phyloP scores from a whole-genome alignment of 2,329 filamentous ascomycete species.

The Corniculantispora saksenae region DNA sequence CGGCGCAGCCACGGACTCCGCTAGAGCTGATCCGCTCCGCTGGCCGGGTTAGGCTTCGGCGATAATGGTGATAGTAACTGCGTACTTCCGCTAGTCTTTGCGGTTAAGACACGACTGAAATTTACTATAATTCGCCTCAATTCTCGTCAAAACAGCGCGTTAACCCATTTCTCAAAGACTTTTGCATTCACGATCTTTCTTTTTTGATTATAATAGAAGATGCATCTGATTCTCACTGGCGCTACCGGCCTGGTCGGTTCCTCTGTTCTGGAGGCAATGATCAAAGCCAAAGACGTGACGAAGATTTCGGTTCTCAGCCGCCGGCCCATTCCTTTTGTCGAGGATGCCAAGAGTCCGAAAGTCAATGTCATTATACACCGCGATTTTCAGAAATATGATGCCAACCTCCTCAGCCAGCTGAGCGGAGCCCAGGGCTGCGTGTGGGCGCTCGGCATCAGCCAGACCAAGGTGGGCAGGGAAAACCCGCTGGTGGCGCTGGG shows the following conservation, averaged over 20 bases:
- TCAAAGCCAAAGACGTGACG: constrained; percentile 54
- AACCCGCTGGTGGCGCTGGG: constrained; percentile 64
- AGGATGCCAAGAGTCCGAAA: constrained; percentile 57
- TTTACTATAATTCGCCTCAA: background rate
- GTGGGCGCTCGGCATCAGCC: constrained; percentile 71
- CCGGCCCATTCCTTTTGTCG: constrained; percentile 63
- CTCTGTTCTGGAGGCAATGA: constrained; percentile 61
- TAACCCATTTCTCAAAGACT: background rate
- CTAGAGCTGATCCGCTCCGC: background rate
- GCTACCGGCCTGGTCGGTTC: constrained; percentile 68
- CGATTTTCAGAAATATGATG: constrained; percentile 64
- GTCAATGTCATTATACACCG: constrained; percentile 67
- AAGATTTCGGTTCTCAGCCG: constrained; percentile 70
- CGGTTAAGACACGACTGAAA: background rate
- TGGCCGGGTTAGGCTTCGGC: background rate
- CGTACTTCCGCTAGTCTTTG: background rate
- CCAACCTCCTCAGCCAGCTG: constrained; percentile 58
- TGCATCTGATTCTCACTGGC: constrained; percentile 69
- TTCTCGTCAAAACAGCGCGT: background rate
- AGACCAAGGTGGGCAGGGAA: constrained; percentile 60
- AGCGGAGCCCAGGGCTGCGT: constrained; percentile 67
- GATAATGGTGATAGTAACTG: background rate
- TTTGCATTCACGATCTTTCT: too few species aligned
- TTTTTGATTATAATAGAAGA: constrained; percentile 27
- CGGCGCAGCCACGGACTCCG: background rate